These are phyloP conservation scores for Echinosophora koreensis DNA, from an alignment of 306 rosid species.

Conservation along the genomic window DNA sequence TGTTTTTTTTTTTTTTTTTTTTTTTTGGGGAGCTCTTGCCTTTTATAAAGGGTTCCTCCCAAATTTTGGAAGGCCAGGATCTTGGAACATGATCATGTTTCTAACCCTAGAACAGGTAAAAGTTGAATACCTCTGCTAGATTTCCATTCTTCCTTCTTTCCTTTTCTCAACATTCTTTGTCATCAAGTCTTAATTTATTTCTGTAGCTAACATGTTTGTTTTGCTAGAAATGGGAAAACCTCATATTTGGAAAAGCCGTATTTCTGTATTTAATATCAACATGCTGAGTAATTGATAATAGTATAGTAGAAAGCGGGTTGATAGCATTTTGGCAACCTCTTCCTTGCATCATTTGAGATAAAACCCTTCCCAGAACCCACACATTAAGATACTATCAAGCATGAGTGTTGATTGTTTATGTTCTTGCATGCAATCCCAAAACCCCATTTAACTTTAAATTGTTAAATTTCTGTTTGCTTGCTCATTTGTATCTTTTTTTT, in stretches of 20 bases:
- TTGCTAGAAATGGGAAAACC: background rate
- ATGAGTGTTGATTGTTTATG: background rate
- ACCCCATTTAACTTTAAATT: slow-evolving; percentile 8
- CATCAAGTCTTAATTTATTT: background rate
- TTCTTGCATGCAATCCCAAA: slow-evolving; percentile 23
- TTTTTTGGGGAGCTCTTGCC: slow-evolving; percentile 87
- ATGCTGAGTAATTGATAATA: background rate
- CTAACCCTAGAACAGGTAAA: slow-evolving; percentile 94
- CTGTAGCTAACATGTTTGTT: background rate
- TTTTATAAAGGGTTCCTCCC: slow-evolving; percentile 96
- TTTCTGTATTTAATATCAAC: background rate
- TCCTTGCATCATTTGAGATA: slow-evolving; percentile 7
- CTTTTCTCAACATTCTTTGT: background rate
- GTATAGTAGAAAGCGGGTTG: no score
- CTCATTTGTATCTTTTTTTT: slow-evolving; percentile 27
- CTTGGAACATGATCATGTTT: slow-evolving; percentile 99
- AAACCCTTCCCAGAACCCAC: background rate
- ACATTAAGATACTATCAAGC: background rate
- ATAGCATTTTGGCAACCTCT: slow-evolving; percentile 6
- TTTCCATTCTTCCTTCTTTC: background rate
- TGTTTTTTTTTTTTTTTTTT: slow-evolving; percentile 52
- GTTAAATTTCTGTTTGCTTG: slow-evolving; percentile 21
- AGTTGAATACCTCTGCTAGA: slow-evolving; percentile 13
- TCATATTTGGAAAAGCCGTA: background rate
- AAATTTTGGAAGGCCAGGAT: slow-evolving; percentile 92